A percentile compares a stretch with the other conserved stretches of the same genome.
Conservation (phyloP, 164 flowering plant species). For the Platanus orientalis region DNA sequence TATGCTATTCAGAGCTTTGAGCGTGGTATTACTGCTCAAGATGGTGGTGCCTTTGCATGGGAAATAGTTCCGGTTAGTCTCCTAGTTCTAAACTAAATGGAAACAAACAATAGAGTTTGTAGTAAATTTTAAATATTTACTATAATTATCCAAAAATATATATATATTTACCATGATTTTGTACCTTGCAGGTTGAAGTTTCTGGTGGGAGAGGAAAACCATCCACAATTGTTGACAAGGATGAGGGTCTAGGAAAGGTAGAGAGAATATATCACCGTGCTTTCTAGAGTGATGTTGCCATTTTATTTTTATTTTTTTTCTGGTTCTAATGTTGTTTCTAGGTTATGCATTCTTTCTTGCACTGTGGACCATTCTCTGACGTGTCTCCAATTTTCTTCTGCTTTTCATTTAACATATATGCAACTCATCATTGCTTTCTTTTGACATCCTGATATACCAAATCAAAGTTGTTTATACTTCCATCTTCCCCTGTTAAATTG, state of each 20-base stretch:
- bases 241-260: conserved; percentile 15
- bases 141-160: not conserved
- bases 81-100: not conserved
- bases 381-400: no score
- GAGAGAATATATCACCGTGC: no score
- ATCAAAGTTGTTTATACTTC: not conserved
- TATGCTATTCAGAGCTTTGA: conserved; percentile 58
- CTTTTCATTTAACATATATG: not conserved
- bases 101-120: not conserved
- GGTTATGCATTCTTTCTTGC: not conserved
- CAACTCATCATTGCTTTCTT: not conserved
- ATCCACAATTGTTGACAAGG: conserved; percentile 37
- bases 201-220: conserved; percentile 68
- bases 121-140: not conserved
- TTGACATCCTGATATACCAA: no score
- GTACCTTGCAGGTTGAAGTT: conserved; percentile 52
- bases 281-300: no score
- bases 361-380: not conserved
- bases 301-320: no score
- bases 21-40: conserved; percentile 54
- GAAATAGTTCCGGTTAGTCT: conserved; percentile 56
- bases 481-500: not conserved
- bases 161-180: no score
- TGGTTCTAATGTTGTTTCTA: not conserved
- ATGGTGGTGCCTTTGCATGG: conserved; percentile 45